These are phyloP conservation scores for Pisolithus albus DNA, from an alignment of 768 basidiomycete genomes.

Conservation along the genomic window DNA sequence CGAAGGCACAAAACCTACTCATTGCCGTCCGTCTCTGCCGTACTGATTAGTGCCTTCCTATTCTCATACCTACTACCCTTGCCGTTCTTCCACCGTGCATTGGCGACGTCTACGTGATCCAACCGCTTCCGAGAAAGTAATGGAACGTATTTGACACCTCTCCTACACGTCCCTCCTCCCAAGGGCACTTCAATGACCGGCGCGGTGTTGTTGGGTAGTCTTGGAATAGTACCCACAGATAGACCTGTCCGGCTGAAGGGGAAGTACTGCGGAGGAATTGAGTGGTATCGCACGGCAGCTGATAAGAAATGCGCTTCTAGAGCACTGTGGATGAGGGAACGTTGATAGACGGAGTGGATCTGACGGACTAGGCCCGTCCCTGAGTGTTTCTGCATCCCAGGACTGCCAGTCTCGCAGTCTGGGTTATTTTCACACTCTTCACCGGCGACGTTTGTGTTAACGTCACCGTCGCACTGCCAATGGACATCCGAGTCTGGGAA, in stretches of 20 bases:
- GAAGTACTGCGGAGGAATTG: constrained; percentile 31
- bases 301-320: constrained; percentile 61
- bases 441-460: background rate
- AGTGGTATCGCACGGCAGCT: constrained; percentile 48
- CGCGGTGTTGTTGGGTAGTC: constrained; percentile 9
- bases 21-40: background rate
- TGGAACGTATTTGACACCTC: constrained; percentile 57
- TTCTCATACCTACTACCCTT: constrained; percentile 47
- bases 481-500: constrained; percentile 59
- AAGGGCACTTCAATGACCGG: constrained; percentile 48
- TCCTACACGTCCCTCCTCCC: constrained; percentile 64
- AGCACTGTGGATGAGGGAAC: constrained; percentile 57
- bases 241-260: constrained; percentile 28
- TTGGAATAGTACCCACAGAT: constrained; percentile 15
- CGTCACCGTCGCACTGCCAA: constrained; percentile 53
- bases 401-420: constrained; percentile 21
- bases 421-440: constrained; percentile 22
- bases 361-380: constrained; percentile 43
- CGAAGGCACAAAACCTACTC: background rate
- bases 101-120: constrained; percentile 65
- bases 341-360: constrained; percentile 46
- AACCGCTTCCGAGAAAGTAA: constrained; percentile 61
- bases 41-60: constrained; percentile 10
- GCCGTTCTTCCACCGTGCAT: constrained; percentile 72
- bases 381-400: constrained; percentile 10